Evolutionary conservation across 2,329 filamentous ascomycete genomes (phyloP).

Genomic region (Fusarium gaditjirri): DNA sequence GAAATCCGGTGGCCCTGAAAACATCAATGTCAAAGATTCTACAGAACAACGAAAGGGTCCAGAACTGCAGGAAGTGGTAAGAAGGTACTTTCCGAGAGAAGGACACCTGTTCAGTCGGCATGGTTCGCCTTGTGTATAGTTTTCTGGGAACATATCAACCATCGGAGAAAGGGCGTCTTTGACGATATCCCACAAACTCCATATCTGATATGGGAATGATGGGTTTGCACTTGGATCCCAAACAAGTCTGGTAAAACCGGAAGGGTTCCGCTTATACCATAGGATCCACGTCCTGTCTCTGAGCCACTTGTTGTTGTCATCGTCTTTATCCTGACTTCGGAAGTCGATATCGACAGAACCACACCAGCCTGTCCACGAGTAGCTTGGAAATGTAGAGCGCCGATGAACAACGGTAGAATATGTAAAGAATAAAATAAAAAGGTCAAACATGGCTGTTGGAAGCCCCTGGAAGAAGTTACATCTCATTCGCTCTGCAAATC

Average conservation of each 20-base stretch:
- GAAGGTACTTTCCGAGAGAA: background rate
- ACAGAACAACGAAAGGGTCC: background rate
- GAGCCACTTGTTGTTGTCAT: rapidly evolving
- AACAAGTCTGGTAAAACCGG: rapidly evolving
- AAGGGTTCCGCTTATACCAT: rapidly evolving
- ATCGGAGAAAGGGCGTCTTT: rapidly evolving
- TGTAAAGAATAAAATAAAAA: rapidly evolving
- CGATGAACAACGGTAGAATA: rapidly evolving
- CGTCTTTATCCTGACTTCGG: too few relatives aligned
- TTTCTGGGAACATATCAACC: rapidly evolving
- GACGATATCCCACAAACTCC: rapidly evolving
- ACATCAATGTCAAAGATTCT: background rate
- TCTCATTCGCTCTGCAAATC: rapidly evolving
- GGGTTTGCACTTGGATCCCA: background rate
- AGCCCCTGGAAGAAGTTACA: rapidly evolving
- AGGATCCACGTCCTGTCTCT: rapidly evolving
- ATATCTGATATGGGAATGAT: background rate
- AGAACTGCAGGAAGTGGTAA: rapidly evolving
- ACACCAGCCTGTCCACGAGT: background rate
- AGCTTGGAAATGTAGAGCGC: rapidly evolving
- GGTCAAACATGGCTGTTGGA: background rate
- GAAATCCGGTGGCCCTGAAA: rapidly evolving
- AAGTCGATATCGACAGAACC: rapidly evolving
- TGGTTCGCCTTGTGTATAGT: background rate
- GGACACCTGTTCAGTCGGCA: rapidly evolving